Percentiles rank a stretch among this genome's conserved stretches.
Conservation (phyloP, 768 basidiomycete genomes). For the Suillus sp. region DNA sequence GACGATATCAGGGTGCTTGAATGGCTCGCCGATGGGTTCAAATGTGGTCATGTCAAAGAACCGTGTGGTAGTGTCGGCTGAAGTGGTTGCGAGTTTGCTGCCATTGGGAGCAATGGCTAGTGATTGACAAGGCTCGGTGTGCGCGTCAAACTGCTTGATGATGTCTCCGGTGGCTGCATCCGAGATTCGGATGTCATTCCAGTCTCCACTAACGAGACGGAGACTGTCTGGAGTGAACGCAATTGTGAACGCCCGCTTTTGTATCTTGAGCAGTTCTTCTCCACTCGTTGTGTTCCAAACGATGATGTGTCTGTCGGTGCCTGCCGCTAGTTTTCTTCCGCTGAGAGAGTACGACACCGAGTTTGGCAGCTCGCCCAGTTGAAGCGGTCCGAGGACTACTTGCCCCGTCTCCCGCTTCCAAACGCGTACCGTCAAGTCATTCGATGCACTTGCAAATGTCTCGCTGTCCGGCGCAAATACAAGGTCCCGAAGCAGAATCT, state of each 20-base stretch:
- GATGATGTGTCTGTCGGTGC: conserved; percentile 5
- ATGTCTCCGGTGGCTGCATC: background rate
- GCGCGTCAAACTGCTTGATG: background rate
- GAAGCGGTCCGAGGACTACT: background rate
- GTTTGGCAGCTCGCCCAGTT: background rate
- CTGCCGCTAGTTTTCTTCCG: conserved; percentile 10
- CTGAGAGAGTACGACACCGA: background rate
- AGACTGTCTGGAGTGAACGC: background rate
- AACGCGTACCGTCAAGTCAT: background rate
- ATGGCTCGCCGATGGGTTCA: background rate
- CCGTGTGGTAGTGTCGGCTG: background rate
- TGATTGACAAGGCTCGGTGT: background rate
- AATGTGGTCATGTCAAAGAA: background rate
- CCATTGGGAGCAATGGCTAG: background rate
- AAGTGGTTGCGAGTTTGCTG: background rate
- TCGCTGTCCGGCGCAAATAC: conserved; percentile 1
- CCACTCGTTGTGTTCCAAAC: background rate
- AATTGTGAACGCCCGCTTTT: background rate
- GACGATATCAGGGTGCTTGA: background rate
- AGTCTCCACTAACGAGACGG: background rate
- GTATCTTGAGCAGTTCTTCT: background rate
- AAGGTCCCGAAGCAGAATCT: background rate
- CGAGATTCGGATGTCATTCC: background rate
- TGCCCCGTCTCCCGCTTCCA: background rate
- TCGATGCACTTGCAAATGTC: conserved; percentile 4